A percentile compares a stretch with the other conserved stretches of the same genome.
These are phyloP conservation scores for Leishmania guyanensis DNA, from an alignment of 208 protist genomes.

Conservation along the genomic window DNA sequence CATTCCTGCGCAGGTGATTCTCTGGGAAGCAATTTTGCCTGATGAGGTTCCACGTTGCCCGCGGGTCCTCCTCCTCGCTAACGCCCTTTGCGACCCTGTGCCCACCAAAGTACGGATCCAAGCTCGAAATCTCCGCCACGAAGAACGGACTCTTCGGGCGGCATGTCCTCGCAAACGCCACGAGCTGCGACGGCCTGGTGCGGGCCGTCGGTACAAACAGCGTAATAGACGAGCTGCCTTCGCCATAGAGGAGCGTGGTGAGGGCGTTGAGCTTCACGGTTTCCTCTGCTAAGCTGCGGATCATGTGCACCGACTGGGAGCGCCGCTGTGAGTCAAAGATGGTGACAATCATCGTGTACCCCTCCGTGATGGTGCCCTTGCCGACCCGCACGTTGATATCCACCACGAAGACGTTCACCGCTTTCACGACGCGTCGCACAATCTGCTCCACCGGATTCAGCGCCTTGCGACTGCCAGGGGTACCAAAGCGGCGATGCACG, in stretches of 20 bases:
- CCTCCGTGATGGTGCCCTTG: slow-evolving; percentile 86
- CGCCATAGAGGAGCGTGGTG: slow-evolving; percentile 87
- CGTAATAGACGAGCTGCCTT: slow-evolving; percentile 88
- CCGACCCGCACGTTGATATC: slow-evolving; percentile 89
- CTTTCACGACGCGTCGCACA: slow-evolving; percentile 87
- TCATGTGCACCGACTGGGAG: slow-evolving; percentile 84
- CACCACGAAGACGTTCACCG: slow-evolving; percentile 90
- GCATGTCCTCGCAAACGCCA: slow-evolving; percentile 88
- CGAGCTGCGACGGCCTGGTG: slow-evolving; percentile 75
- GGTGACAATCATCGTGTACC: slow-evolving; percentile 92
- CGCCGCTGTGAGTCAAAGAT: slow-evolving; percentile 89
- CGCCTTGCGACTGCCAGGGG: slow-evolving; percentile 78
- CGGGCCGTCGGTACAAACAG: slow-evolving; percentile 85
- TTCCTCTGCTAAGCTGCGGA: slow-evolving; percentile 87
- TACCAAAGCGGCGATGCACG: slow-evolving; percentile 88
- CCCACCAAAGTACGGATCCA: slow-evolving; percentile 75
- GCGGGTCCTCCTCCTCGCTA: slow-evolving; percentile 64
- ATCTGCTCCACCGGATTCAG: slow-evolving; percentile 89
- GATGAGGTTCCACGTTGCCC: slow-evolving; percentile 71
- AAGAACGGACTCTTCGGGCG: slow-evolving; percentile 92
- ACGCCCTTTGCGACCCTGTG: slow-evolving; percentile 63
- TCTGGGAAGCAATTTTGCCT: slow-evolving; percentile 77
- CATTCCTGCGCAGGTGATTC: slow-evolving; percentile 55
- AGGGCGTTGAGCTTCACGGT: slow-evolving; percentile 81
- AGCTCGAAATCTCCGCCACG: slow-evolving; percentile 76